phyloP scores from a whole-genome alignment of 225 moss, liverwort and hornwort species.

The Takakia lepidozioides region DNA sequence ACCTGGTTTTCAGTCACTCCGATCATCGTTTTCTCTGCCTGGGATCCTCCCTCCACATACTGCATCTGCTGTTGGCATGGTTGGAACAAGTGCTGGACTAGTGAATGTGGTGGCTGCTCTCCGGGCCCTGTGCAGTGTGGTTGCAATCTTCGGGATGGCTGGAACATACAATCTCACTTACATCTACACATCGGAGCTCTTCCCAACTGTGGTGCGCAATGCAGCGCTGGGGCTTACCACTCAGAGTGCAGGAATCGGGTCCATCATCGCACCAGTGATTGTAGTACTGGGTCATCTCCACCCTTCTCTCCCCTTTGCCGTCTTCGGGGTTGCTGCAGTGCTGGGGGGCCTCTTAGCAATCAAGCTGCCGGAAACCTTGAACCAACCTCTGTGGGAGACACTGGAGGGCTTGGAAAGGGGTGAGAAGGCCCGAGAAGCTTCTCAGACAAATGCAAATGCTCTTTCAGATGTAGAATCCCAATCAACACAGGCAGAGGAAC shows the following conservation, averaged over 20 bases:
- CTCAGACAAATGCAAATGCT: not conserved
- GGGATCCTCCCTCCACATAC: not conserved
- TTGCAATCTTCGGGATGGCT: conserved; percentile 29
- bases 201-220: conserved; percentile 41
- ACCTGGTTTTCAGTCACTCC: not conserved
- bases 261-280: conserved; percentile 21
- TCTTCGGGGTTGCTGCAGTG: conserved; percentile 20
- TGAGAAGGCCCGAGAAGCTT: not conserved
- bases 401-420: conserved; percentile 25
- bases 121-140: conserved; percentile 23
- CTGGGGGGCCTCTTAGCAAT: conserved; percentile 9
- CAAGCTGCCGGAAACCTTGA: conserved; percentile 25
- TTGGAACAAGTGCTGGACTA: not conserved
- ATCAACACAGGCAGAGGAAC: too few species aligned
- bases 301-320: conserved; percentile 20
- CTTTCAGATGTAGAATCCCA: too few species aligned
- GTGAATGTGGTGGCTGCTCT: conserved; percentile 5
- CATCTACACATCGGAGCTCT: conserved; percentile 38
- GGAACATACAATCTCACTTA: conserved; percentile 30
- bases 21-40: not conserved
- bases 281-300: conserved; percentile 16
- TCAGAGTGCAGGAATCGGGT: conserved; percentile 24
- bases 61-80: not conserved
- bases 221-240: conserved; percentile 27
- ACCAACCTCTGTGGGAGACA: conserved; percentile 25